Evolutionary conservation across 768 basidiomycete genomes (phyloP), one percentile per base, ranked within the genome.

Genomic region (Leucocoprinus leucothites): DNA sequence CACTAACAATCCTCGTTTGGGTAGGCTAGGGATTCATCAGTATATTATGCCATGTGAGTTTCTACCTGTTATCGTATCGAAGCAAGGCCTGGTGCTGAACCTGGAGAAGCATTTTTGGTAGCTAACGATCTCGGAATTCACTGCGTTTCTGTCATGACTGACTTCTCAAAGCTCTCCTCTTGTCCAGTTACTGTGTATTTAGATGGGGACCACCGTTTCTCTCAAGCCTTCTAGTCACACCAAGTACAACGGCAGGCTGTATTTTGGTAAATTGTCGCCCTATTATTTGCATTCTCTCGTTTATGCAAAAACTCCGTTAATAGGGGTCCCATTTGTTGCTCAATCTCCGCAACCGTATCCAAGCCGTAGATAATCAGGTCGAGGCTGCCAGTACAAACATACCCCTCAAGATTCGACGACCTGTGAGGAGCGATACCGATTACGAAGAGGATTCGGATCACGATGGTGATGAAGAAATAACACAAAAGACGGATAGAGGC

Each of bases 141-240:
- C 40, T 3, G 3, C 11, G 28, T 45, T 38, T 9, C 25, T 38
- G 3, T 9, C 8, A 11, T 24, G 22, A 21, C 31, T 43, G 9
- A 28, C 7, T 21, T 18, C 9, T 49, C 16, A 19, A 26, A 66
- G 67, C 63, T 11, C 45, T 69, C 22, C 57, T 69, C 3, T 57
- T 67, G 11, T 58, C 64, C 16, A 69, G 64, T 38, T 67, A 56
- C 34, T 53, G 65, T 19, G 51, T 67, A 5, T 67, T 69, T 50
- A 51, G 64, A 56, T 55, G 65, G 26, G 67, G 64, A 1, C 65
- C 65, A 25, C 62, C 64, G 4, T 65, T 64, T 53, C 50, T 69
- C n/a, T 64, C 67, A 26, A 64, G 64, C 56, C 61, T 69, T n/a
- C 63, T 69, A 4, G 67, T 67, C 38, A 67, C 67, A 62, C 67